Percentiles rank a stretch among this genome's conserved stretches.
Conservation (phyloP, 768 basidiomycete species). For the Kwoniella bestiolae region DNA sequence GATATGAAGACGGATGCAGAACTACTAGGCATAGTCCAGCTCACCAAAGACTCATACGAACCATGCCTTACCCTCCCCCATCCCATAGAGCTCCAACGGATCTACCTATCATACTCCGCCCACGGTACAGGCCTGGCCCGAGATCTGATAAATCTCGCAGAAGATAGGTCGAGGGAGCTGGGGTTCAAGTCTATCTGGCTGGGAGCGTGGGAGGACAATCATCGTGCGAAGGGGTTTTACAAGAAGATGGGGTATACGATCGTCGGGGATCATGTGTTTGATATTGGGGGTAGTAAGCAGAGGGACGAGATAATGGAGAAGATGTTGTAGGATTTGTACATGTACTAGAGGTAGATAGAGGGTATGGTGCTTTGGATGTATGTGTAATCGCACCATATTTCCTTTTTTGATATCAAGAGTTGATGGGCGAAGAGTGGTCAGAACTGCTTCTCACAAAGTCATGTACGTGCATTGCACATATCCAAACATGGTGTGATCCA, state of each 20-base stretch:
- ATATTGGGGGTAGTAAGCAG: constrained; percentile 18
- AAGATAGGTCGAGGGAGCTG: constrained; percentile 4
- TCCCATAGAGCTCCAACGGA: constrained; percentile 19
- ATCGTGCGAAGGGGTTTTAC: constrained; percentile 22
- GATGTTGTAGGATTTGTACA: constrained; percentile 1
- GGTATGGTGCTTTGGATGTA: no score
- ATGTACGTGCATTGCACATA: no score
- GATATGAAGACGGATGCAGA: not conserved
- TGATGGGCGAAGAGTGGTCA: no score
- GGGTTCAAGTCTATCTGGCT: constrained; percentile 23
- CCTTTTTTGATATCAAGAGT: no score
- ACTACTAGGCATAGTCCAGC: constrained; percentile 21
- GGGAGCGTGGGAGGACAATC: constrained; percentile 32
- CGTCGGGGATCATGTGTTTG: constrained; percentile 23
- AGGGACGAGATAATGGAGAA: constrained; percentile 23
- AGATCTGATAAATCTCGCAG: constrained; percentile 3
- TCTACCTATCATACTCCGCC: constrained; percentile 13
- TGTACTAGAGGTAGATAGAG: no score
- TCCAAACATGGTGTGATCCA: no score
- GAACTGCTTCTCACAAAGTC: no score
- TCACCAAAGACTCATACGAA: constrained; percentile 15
- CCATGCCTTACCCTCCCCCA: constrained; percentile 8
- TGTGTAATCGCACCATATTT: no score
- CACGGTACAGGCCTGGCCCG: constrained; percentile 21
- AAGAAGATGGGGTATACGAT: constrained; percentile 27